Percentiles rank a stretch among this genome's conserved stretches.
Evolutionary conservation across 169 alveolate genomes (phyloP).

Genomic region (Cystoisospora suis): DNA sequence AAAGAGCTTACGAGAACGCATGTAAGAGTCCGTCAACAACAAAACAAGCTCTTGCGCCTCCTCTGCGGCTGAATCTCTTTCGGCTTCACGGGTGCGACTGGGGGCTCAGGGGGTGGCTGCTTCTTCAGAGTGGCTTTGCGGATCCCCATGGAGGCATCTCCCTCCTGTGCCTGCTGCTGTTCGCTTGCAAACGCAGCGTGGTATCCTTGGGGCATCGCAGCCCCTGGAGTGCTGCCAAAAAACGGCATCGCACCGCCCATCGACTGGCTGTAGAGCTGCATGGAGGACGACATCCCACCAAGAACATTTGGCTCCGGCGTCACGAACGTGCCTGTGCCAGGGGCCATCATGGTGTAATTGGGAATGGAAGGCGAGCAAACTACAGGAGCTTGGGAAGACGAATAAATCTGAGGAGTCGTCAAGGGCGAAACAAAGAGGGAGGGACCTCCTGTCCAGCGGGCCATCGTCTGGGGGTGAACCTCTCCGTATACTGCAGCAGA

Average conservation of each 20-base stretch:
- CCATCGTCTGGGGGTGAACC: slow-evolving; percentile 12
- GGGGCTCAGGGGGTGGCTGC: slow-evolving; percentile 7
- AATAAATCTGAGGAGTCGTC: neutral
- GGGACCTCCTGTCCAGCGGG: slow-evolving; percentile 25
- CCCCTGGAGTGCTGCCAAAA: slow-evolving; percentile 4
- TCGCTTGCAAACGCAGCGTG: slow-evolving; percentile 34
- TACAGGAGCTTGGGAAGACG: neutral
- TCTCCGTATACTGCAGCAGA: slow-evolving; percentile 1
- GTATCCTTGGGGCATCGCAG: slow-evolving; percentile 64
- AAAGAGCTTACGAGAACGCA: neutral
- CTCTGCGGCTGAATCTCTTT: neutral
- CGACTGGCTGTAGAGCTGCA: slow-evolving; percentile 53
- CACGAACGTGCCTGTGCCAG: neutral
- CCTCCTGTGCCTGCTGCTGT: neutral
- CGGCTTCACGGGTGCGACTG: neutral
- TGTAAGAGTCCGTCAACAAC: too few relatives aligned
- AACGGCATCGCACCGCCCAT: slow-evolving; percentile 51
- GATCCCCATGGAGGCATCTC: slow-evolving; percentile 15
- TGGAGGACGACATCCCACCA: slow-evolving; percentile 9
- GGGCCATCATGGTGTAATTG: neutral
- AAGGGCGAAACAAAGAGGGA: neutral
- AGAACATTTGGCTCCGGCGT: neutral
- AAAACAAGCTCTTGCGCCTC: slow-evolving; percentile 15
- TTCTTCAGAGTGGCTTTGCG: slow-evolving; percentile 55
- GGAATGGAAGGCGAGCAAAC: neutral